Conservation (phyloP, 2,329 filamentous ascomycete genomes). For the Claviceps pazoutovae region DNA sequence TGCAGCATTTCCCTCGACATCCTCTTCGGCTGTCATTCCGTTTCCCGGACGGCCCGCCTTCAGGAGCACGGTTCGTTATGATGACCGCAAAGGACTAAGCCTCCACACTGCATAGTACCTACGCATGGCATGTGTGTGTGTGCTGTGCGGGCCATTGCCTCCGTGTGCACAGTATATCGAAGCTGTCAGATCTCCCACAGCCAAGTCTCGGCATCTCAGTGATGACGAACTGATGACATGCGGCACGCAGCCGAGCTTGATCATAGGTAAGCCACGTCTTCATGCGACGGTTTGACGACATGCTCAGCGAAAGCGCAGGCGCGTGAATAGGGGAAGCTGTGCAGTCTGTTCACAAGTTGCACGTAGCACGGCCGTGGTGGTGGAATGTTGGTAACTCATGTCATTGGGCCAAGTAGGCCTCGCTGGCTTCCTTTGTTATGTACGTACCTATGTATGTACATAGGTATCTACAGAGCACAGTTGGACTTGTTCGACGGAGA, state of each 20-base stretch:
- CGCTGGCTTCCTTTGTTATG: no score
- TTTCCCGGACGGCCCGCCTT: conserved; percentile 5
- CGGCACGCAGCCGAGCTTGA: not conserved
- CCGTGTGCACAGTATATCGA: not conserved
- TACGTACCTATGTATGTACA: no score
- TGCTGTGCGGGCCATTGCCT: not conserved
- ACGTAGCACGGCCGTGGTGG: no score
- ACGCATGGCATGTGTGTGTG: not conserved
- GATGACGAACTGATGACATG: conserved; percentile 1
- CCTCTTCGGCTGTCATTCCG: conserved; percentile 4
- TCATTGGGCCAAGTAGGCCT: no score
- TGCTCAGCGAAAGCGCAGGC: not conserved
- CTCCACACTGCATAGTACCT: not conserved
- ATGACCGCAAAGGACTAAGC: not conserved
- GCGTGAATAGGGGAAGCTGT: not conserved
- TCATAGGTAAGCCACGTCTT: not conserved
- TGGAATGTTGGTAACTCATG: no score
- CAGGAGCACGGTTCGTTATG: conserved; percentile 3
- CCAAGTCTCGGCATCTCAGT: not conserved
- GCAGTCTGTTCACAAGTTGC: no score
- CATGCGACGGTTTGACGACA: not conserved
- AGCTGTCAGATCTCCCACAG: not conserved
- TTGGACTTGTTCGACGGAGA: no score
- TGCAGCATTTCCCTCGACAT: conserved; percentile 3
- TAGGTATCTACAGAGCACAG: no score